Evolutionary conservation across 148 eudicot genomes (phyloP), one percentile per base, ranked within the genome.

Genomic region (Persicaria tinctoria): DNA sequence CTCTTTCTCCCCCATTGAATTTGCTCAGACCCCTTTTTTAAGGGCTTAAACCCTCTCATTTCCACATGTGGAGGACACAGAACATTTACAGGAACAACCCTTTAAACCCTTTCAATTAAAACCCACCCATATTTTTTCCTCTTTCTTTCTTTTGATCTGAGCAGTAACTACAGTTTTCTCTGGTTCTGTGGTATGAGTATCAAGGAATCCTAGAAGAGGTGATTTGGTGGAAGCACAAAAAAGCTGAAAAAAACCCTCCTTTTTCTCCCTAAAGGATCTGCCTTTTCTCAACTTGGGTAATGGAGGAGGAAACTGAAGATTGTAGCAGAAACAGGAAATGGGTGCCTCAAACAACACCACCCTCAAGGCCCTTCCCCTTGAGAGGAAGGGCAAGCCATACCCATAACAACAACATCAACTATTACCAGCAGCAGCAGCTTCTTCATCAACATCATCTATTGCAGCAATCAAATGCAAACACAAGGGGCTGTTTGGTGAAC

Each of bases 271-370:
- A 60, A 60, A 27, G 3, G 27, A 60, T 27, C 10, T 59, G 66
- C 64, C 72, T 75, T 54, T 73, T 79, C 77, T 78, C 82, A 76
- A 62, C 47, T 38, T 73, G 56, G 60, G 78, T 56, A 46, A 92
- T 89, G 97, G 97, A 91, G 79, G 82, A 81, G 79, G 82, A 81
- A 80, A 62, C 76, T 48, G 78, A 88, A 76, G 80, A 85, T 41
- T 75, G 88, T 70, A 86, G 79, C 70, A 78, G 74, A 72, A 84
- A 70, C 75, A 93, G 68, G 63, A 91, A 81, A 75, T 78, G 80
- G 75, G 80, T 56, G 44, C 84, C 85, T 56, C 89, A 89, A 75
- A 78, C 72, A 85, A 78, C 47, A 38, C 38, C 38, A 5, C 20
- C 66, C 66, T 20, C 66, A 60, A 60, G 68, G 63, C 63, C 27